These are phyloP conservation scores for Mortierella sp. DNA, from an alignment of 371 early-diverging fungal species.

Conservation along the genomic window DNA sequence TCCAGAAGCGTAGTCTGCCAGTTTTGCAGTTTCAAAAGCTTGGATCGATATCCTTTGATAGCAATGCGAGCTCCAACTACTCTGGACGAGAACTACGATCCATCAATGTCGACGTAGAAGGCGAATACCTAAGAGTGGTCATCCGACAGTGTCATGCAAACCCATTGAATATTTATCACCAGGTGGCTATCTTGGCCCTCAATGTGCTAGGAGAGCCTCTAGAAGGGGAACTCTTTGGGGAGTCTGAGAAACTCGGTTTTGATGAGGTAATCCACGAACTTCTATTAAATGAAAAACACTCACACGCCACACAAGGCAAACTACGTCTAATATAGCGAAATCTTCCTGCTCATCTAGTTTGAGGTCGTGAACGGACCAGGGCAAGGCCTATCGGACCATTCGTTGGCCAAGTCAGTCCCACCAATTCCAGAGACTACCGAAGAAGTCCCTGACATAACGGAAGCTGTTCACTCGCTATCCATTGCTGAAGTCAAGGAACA, in stretches of 20 bases:
- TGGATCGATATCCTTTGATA: conserved; percentile 62
- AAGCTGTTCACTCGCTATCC: conserved; percentile 23
- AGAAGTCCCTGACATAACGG: conserved; percentile 15
- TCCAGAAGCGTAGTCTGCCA: conserved; percentile 15
- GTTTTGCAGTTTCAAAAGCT: conserved; percentile 46
- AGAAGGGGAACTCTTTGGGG: conserved; percentile 35
- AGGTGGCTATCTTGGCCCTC: conserved; percentile 75
- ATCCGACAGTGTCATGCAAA: conserved; percentile 79
- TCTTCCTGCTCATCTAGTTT: conserved; percentile 7
- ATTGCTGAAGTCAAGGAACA: conserved; percentile 54
- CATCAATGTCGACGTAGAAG: conserved; percentile 76
- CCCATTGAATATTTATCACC: conserved; percentile 78
- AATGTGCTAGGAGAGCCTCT: conserved; percentile 63
- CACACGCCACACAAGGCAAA: background rate
- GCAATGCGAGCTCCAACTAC: conserved; percentile 61
- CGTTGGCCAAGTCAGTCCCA: conserved; percentile 17
- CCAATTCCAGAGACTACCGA: conserved; percentile 12
- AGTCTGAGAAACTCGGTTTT: conserved; percentile 44
- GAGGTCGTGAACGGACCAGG: conserved; percentile 51
- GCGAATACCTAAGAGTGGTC: conserved; percentile 76
- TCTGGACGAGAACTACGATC: conserved; percentile 79
- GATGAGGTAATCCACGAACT: conserved; percentile 16
- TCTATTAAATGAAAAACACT: background rate
- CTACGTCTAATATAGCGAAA: background rate
- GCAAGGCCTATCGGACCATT: conserved; percentile 42